Evolutionary conservation across 257 asterid genomes (phyloP).

Genomic region (Petunia secreta): DNA sequence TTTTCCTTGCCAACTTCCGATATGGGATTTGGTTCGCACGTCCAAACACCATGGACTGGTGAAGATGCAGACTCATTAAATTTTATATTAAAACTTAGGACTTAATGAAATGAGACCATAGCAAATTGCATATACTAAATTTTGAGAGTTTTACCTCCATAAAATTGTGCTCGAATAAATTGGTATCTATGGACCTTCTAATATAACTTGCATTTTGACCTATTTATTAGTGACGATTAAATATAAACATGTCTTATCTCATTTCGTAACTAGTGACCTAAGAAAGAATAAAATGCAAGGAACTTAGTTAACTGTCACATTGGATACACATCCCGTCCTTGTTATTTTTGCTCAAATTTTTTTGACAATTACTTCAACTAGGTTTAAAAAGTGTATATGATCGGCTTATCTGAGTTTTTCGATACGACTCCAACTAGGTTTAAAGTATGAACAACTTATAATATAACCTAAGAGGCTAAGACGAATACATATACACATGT

Average conservation of each 20-base stretch:
- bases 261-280: too few relatives aligned
- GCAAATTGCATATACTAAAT: neutral
- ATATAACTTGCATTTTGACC: too few relatives aligned
- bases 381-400: too few relatives aligned
- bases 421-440: neutral
- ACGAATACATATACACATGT: too few relatives aligned
- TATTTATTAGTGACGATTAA: too few relatives aligned
- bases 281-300: too few relatives aligned
- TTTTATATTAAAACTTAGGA: conserved; percentile 14
- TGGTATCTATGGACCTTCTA: too few relatives aligned
- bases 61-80: conserved; percentile 12
- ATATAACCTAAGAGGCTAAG: neutral
- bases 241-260: too few relatives aligned
- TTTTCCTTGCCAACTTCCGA: too few relatives aligned
- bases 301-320: neutral
- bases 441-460: neutral
- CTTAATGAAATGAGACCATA: neutral
- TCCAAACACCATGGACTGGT: neutral
- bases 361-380: too few relatives aligned
- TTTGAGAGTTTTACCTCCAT: neutral
- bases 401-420: neutral
- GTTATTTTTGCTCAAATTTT: neutral
- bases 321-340: neutral
- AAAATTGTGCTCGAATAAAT: neutral
- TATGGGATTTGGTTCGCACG: too few relatives aligned